Evolutionary conservation across 2,329 filamentous ascomycete genomes (phyloP), one percentile per base, ranked within the genome.

Genomic region (Phialemoniopsis sp.): DNA sequence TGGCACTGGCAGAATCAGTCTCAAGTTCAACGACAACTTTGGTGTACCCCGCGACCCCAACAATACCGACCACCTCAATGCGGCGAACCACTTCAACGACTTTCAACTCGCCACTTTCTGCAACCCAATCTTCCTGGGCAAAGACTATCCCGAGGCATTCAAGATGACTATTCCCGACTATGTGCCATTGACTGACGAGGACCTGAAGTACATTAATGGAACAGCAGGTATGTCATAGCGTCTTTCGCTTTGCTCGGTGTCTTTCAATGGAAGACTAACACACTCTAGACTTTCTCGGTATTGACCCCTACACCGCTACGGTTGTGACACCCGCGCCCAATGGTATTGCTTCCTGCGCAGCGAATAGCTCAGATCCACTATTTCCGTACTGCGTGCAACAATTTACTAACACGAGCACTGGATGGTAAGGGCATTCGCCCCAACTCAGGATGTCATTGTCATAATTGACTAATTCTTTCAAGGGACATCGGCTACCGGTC

Each of bases 281-380:
- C n/a, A n/a, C n/a, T n/a, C n/a, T n/a, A n/a, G 78, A 81, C 52
- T 72, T 79, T 40, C 65, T 77, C 30, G 73, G 67, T 7, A 68
- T 81, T 29, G 76, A 82, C 45, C 71, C 75, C 0, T 82, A 82
- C 57, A 78, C 73, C 0, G 70, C 73, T 0, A 73, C 70, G 0
- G 68, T 77, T 1, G 68, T 78, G n/a, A 64, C 68, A 2, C 64
- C 69, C 0, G 69, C 73, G 0, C 51, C 55, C 5, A 58, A 56
- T 8, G 73, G 70, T 2, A 64, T 77, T 34, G 55, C 61, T 0
- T 62, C 63, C 5, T 81, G 77, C 47, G 63, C 70, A 2, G 44
- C 58, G 7, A 70, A 80, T 48, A 47, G 54, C 2, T 64, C 60
- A 6, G 63, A 70, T 21, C 47, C 67, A 0, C 58, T 69, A 8